Evolutionary conservation across 176 grass and related monocot species (phyloP).

Genomic region (Calamus simplicifolius): DNA sequence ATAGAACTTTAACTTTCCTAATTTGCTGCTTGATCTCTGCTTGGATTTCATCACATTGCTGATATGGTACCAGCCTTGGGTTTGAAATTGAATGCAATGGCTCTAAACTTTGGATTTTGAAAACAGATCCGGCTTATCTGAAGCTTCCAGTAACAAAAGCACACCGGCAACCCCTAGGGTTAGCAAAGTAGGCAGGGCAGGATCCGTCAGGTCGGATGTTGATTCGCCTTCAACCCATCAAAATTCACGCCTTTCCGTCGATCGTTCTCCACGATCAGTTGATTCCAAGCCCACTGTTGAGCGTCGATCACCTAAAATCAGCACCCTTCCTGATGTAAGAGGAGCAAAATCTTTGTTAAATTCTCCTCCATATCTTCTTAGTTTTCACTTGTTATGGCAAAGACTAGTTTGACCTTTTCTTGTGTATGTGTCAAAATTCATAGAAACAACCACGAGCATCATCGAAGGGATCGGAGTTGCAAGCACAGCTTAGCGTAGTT

Average conservation of each 20-base stretch:
- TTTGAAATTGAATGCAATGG: constrained; percentile 8
- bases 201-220: constrained; percentile 47
- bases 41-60: constrained; percentile 6
- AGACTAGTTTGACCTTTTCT: not conserved
- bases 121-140: constrained; percentile 80
- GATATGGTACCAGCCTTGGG: not conserved
- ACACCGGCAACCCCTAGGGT: constrained; percentile 64
- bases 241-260: constrained; percentile 57
- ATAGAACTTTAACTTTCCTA: no score
- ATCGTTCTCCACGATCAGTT: constrained; percentile 68
- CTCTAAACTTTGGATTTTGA: constrained; percentile 22
- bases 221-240: constrained; percentile 55
- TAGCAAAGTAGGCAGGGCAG: constrained; percentile 33
- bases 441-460: constrained; percentile 47
- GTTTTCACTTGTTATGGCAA: not conserved
- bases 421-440: not conserved
- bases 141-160: constrained; percentile 55
- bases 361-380: no score
- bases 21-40: not conserved
- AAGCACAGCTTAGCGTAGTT: constrained; percentile 40
- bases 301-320: constrained; percentile 67
- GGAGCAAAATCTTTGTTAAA: not conserved
- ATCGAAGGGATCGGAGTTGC: constrained; percentile 35
- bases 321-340: constrained; percentile 73
- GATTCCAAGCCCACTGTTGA: constrained; percentile 65